These are phyloP conservation scores for Elsinoe fawcettii DNA, from an alignment of 2,329 filamentous ascomycete species.

Conservation along the genomic window DNA sequence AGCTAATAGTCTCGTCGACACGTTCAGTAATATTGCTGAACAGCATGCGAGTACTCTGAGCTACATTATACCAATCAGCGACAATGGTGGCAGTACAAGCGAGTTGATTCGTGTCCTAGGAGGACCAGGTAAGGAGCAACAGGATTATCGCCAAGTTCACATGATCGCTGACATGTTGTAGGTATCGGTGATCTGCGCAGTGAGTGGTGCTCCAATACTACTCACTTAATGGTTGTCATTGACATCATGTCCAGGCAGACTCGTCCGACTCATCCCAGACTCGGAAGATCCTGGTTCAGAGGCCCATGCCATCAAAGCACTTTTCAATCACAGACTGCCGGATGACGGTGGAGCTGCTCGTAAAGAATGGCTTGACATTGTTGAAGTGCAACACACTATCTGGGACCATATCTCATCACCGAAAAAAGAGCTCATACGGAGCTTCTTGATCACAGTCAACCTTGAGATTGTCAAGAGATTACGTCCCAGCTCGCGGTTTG, in stretches of 20 bases:
- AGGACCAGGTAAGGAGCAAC: slow-evolving; percentile 60
- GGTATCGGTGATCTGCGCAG: slow-evolving; percentile 69
- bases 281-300: slow-evolving; percentile 50
- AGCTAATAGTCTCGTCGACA: slow-evolving; percentile 89
- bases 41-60: slow-evolving; percentile 61
- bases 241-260: slow-evolving; percentile 48
- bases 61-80: slow-evolving; percentile 90
- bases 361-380: slow-evolving; percentile 77
- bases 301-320: slow-evolving; percentile 63
- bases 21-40: slow-evolving; percentile 59
- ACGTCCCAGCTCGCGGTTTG: slow-evolving; percentile 40
- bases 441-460: slow-evolving; percentile 44
- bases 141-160: not conserved
- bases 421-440: slow-evolving; percentile 46
- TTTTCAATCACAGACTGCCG: slow-evolving; percentile 83
- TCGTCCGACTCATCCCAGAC: slow-evolving; percentile 82
- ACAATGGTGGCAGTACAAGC: slow-evolving; percentile 90
- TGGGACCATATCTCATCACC: slow-evolving; percentile 53
- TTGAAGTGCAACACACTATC: slow-evolving; percentile 70
- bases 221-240: not conserved
- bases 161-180: slow-evolving; percentile 19
- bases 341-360: slow-evolving; percentile 54
- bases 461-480: slow-evolving; percentile 43
- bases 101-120: slow-evolving; percentile 93
- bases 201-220: slow-evolving; percentile 33